phyloP scores from a whole-genome alignment of 2,329 filamentous ascomycete species.

The Ophiostoma sp. region DNA sequence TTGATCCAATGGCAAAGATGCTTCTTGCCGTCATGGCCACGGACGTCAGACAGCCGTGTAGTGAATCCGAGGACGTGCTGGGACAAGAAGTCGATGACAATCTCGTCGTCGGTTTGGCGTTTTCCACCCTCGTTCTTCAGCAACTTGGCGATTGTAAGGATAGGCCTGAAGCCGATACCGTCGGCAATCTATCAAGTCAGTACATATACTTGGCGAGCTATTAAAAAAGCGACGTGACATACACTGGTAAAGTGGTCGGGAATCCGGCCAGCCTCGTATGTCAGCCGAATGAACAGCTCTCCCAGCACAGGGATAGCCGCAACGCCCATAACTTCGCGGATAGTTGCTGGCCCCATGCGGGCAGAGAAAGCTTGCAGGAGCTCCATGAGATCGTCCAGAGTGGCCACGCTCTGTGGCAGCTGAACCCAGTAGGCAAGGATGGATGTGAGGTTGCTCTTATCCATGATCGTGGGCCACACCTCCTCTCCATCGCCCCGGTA shows the following conservation, averaged over 20 bases:
- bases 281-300: slow-evolving; percentile 26
- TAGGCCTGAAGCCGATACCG: slow-evolving; percentile 22
- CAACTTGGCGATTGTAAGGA: slow-evolving; percentile 25
- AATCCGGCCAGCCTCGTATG: slow-evolving; percentile 15
- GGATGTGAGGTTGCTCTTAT: slow-evolving; percentile 51
- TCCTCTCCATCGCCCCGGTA: slow-evolving; percentile 63
- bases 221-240: not conserved
- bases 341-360: slow-evolving; percentile 21
- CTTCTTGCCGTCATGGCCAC: slow-evolving; percentile 21
- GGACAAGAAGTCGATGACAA: slow-evolving; percentile 71
- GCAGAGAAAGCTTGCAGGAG: slow-evolving; percentile 22
- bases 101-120: slow-evolving; percentile 38
- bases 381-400: slow-evolving; percentile 25
- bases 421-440: slow-evolving; percentile 44
- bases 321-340: slow-evolving; percentile 26
- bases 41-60: slow-evolving; percentile 68
- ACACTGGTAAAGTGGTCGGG: slow-evolving; percentile 21
- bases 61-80: slow-evolving; percentile 82
- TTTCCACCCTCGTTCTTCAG: slow-evolving; percentile 33
- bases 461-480: slow-evolving; percentile 50
- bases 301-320: slow-evolving; percentile 24
- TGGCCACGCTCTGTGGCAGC: slow-evolving; percentile 19
- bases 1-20: slow-evolving; percentile 27
- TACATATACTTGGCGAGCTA: no score
- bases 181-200: slow-evolving; percentile 13